Evolutionary conservation across 768 basidiomycete genomes (phyloP).

Genomic region (Tephrocybe sp.): DNA sequence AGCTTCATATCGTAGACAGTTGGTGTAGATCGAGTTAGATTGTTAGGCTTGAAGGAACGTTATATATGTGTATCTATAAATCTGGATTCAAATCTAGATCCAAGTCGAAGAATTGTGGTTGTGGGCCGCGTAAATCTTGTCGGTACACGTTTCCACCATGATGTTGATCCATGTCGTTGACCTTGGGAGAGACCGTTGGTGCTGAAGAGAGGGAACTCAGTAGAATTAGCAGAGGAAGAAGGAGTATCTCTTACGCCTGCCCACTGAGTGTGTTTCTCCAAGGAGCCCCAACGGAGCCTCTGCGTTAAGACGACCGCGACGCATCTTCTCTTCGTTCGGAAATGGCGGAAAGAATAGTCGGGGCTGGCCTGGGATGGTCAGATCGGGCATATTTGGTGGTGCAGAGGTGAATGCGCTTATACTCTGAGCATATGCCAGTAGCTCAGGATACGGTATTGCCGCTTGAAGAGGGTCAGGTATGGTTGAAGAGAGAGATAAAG

Average conservation of each 20-base stretch:
- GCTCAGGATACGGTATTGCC: constrained; percentile 78
- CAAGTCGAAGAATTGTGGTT: constrained; percentile 69
- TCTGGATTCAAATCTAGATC: constrained; percentile 88
- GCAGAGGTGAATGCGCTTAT: constrained; percentile 86
- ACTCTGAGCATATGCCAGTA: constrained; percentile 83
- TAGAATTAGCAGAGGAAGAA: neutral
- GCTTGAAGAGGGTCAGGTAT: constrained; percentile 38
- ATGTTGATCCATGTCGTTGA: constrained; percentile 45
- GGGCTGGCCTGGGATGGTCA: constrained; percentile 65
- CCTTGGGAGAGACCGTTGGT: constrained; percentile 61
- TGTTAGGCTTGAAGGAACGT: neutral
- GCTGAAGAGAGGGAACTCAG: constrained; percentile 37
- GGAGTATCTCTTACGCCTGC: constrained; percentile 53
- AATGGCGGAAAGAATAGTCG: constrained; percentile 88
- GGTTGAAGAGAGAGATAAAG: neutral
- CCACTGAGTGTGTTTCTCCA: constrained; percentile 83
- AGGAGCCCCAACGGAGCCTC: constrained; percentile 77
- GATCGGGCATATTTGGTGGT: constrained; percentile 84
- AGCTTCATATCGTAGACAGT: no score
- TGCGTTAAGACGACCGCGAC: constrained; percentile 74
- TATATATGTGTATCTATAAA: constrained; percentile 34
- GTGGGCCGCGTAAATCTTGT: constrained; percentile 63
- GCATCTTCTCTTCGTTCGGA: constrained; percentile 91
- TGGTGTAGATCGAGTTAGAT: no score
- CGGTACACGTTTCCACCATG: constrained; percentile 69